These are phyloP conservation scores for Argentina anserina DNA, from an alignment of 306 rosid species.

Conservation along the genomic window DNA sequence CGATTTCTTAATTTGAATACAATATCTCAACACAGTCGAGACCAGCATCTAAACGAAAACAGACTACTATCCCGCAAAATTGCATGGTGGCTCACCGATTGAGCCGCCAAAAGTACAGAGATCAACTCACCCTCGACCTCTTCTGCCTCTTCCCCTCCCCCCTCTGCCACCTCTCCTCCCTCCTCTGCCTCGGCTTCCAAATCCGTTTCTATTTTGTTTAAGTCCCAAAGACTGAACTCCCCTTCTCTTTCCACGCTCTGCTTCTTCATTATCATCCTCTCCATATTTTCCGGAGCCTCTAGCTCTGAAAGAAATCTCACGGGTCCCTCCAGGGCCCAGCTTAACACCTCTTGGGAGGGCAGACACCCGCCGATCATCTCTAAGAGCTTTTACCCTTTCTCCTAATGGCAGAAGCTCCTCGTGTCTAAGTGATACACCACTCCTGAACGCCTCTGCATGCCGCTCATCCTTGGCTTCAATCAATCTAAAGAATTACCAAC, in stretches of 20 bases:
- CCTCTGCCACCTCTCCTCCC: constrained; percentile 23
- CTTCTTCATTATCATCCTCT: constrained; percentile 56
- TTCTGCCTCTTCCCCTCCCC: constrained; percentile 37
- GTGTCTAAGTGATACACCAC: constrained; percentile 60
- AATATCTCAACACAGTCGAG: not conserved
- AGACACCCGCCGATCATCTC: constrained; percentile 33
- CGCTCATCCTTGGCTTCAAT: constrained; percentile 78
- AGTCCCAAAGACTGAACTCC: constrained; percentile 69
- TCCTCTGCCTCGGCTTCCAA: constrained; percentile 42
- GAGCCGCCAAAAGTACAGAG: not conserved
- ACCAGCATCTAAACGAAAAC: not conserved
- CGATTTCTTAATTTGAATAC: not conserved
- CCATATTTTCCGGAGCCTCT: constrained; percentile 63
- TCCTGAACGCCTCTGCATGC: constrained; percentile 91
- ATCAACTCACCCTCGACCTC: constrained; percentile 28
- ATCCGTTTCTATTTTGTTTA: constrained; percentile 30
- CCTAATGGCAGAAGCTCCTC: constrained; percentile 77
- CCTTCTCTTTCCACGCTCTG: constrained; percentile 44
- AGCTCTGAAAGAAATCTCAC: constrained; percentile 73
- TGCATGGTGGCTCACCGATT: not conserved
- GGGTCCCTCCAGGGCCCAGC: constrained; percentile 83
- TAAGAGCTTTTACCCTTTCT: constrained; percentile 65
- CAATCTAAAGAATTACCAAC: constrained; percentile 44
- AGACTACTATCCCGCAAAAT: not conserved
- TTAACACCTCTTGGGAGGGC: constrained; percentile 48